These are phyloP conservation scores for Endotrypanum monterogeii DNA, from an alignment of 208 protist genomes.

Conservation along the genomic window DNA sequence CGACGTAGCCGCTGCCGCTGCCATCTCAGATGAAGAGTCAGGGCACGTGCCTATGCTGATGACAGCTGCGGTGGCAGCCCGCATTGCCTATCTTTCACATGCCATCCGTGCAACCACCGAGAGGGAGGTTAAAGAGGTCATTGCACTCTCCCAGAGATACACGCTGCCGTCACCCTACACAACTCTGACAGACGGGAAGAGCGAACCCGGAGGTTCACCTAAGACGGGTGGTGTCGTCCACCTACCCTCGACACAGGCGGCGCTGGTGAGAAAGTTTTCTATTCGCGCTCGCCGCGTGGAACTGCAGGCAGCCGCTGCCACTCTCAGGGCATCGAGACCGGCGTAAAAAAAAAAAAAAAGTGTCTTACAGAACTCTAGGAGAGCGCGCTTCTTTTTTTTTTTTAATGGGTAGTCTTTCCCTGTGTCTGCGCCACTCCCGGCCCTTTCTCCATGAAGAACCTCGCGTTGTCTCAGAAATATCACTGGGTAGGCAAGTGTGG, in stretches of 20 bases:
- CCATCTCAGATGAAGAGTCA: neutral
- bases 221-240: conserved; percentile 36
- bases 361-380: neutral
- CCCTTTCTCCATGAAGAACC: neutral
- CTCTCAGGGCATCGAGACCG: neutral
- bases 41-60: conserved; percentile 31
- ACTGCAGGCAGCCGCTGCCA: conserved; percentile 10
- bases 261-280: conserved; percentile 7
- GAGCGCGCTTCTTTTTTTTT: neutral
- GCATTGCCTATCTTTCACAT: conserved; percentile 43
- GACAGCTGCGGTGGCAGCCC: conserved; percentile 45
- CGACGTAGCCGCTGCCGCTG: neutral
- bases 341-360: conserved; percentile 3
- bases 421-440: too few species aligned
- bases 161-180: conserved; percentile 63
- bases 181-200: conserved; percentile 34
- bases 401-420: neutral
- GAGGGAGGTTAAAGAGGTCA: conserved; percentile 48
- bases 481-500: neutral
- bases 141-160: conserved; percentile 40
- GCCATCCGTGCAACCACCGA: conserved; percentile 14
- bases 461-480: neutral
- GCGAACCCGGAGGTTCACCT: conserved; percentile 2
- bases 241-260: conserved; percentile 32
- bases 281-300: conserved; percentile 22